phyloP scores from a whole-genome alignment of 306 rosid genomes.

The Prunus mira region DNA sequence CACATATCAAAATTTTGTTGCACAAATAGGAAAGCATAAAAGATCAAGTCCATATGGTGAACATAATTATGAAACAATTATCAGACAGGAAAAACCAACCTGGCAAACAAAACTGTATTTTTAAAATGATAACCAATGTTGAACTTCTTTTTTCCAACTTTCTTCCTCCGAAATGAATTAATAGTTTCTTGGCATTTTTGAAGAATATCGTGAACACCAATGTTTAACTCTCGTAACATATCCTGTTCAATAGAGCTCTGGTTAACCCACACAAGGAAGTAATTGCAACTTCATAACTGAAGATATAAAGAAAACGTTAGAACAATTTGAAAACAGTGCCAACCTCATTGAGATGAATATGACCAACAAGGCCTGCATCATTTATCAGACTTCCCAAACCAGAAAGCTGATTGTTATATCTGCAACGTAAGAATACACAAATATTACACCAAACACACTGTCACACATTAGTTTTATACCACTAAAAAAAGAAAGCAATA shows the following conservation, averaged over 20 bases:
- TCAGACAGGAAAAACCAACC: constrained; percentile 40
- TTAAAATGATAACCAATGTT: constrained; percentile 39
- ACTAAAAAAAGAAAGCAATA: background rate
- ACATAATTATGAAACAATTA: constrained; percentile 2
- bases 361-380: constrained; percentile 89
- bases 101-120: constrained; percentile 38
- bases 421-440: constrained; percentile 27
- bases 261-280: constrained; percentile 22
- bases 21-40: constrained; percentile 10
- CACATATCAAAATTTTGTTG: background rate
- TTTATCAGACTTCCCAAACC: constrained; percentile 23
- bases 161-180: constrained; percentile 51
- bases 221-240: constrained; percentile 49
- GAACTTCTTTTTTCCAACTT: constrained; percentile 55
- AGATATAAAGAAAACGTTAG: constrained; percentile 10
- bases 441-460: background rate
- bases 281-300: background rate
- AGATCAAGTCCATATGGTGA: constrained; percentile 3
- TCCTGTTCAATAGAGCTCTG: constrained; percentile 41
- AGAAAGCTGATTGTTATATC: constrained; percentile 51
- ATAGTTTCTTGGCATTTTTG: constrained; percentile 60
- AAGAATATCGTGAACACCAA: constrained; percentile 45
- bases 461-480: background rate
- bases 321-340: constrained; percentile 17
- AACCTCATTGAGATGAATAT: constrained; percentile 79